Evolutionary conservation across 1,139 yeast species (phyloP).

Genomic region (Yamadazyma buinensis): DNA sequence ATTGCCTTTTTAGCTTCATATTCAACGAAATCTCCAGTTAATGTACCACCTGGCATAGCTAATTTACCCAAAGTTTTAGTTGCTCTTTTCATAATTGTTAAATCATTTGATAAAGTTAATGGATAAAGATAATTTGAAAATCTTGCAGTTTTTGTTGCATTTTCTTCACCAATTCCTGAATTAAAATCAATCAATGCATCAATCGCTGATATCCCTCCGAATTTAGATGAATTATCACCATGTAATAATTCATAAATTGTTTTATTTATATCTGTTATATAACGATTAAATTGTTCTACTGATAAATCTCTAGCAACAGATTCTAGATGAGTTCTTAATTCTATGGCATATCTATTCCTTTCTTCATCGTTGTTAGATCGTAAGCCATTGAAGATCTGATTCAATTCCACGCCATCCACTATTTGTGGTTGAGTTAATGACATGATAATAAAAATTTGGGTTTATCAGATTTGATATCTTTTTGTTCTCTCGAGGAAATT

Average conservation of each 20-base stretch:
- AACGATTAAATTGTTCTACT: slow-evolving; percentile 73
- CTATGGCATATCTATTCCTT: slow-evolving; percentile 58
- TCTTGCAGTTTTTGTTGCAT: slow-evolving; percentile 85
- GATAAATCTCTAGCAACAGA: slow-evolving; percentile 72
- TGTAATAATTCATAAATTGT: slow-evolving; percentile 83
- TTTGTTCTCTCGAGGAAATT: not conserved
- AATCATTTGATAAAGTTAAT: slow-evolving; percentile 76
- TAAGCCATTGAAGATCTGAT: slow-evolving; percentile 52
- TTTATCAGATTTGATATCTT: too few species aligned
- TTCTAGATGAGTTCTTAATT: slow-evolving; percentile 62
- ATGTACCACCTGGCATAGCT: slow-evolving; percentile 84
- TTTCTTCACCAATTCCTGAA: slow-evolving; percentile 61
- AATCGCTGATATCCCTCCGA: slow-evolving; percentile 91
- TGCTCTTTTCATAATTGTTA: slow-evolving; percentile 81
- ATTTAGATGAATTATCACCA: slow-evolving; percentile 63
- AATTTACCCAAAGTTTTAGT: slow-evolving; percentile 82
- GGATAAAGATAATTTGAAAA: slow-evolving; percentile 84
- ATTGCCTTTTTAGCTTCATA: slow-evolving; percentile 85
- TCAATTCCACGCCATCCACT: slow-evolving; percentile 50
- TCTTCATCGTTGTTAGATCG: slow-evolving; percentile 50
- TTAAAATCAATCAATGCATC: slow-evolving; percentile 83
- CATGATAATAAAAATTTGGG: slow-evolving; percentile 1
- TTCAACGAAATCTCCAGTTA: slow-evolving; percentile 90
- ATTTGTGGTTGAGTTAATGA: slow-evolving; percentile 14
- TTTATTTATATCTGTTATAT: slow-evolving; percentile 83